Conservation (phyloP, 805 yeast genomes). For the Zygosaccharomyces pseudorouxii region DNA sequence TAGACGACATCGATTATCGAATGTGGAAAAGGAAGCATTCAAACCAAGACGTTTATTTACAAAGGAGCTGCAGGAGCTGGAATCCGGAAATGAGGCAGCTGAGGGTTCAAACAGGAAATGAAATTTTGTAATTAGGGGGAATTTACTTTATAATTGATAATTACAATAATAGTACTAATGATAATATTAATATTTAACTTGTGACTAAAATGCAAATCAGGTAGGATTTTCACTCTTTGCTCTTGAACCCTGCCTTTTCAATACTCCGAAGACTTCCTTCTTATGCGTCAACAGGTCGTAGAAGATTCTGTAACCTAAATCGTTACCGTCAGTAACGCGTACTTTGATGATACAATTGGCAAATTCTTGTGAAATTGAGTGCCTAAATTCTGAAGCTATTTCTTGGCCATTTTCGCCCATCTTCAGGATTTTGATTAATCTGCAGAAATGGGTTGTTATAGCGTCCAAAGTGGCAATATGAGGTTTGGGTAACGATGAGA, state of each 20-base stretch:
- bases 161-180: not conserved
- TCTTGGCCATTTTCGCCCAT: conserved; percentile 39
- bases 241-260: conserved; percentile 38
- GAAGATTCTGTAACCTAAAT: conserved; percentile 54
- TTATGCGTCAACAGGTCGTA: conserved; percentile 58
- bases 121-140: not conserved
- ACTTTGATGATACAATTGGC: conserved; percentile 51
- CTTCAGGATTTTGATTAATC: conserved; percentile 53
- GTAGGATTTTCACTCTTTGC: conserved; percentile 7
- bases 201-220: not conserved
- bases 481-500: conserved; percentile 62
- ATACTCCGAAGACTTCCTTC: conserved; percentile 59
- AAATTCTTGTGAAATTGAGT: conserved; percentile 59
- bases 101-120: not conserved
- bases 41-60: conserved; percentile 30
- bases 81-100: conserved; percentile 5
- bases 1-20: conserved; percentile 21
- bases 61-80: conserved; percentile 15
- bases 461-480: conserved; percentile 79
- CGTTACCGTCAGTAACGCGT: conserved; percentile 49
- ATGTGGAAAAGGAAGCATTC: conserved; percentile 23
- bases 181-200: not conserved
- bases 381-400: conserved; percentile 37
- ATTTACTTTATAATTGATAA: not conserved
- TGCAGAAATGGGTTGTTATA: conserved; percentile 65